phyloP scores from a whole-genome alignment of 768 basidiomycete genomes.

The Trametes sanguinea region DNA sequence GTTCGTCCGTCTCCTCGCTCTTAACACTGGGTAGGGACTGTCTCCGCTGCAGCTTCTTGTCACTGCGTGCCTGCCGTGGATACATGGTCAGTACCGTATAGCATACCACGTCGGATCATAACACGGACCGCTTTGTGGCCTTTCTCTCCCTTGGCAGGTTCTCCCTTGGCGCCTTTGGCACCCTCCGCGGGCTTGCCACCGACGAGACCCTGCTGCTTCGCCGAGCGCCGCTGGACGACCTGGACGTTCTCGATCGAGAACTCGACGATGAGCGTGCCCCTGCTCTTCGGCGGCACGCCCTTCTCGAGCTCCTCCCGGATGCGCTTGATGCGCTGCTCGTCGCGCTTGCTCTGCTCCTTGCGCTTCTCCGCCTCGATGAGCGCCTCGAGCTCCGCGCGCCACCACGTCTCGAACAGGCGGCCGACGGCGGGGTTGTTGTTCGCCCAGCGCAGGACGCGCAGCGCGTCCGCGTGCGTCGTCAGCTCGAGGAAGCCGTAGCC shows the following conservation, averaged over 20 bases:
- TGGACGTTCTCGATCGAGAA: slow-evolving; percentile 96
- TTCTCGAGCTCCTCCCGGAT: slow-evolving; percentile 57
- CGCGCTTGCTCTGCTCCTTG: slow-evolving; percentile 48
- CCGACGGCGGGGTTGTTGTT: slow-evolving; percentile 82
- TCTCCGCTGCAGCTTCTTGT: slow-evolving; percentile 18
- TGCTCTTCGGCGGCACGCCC: slow-evolving; percentile 44
- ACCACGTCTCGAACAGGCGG: slow-evolving; percentile 75
- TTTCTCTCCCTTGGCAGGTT: not conserved
- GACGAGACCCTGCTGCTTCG: slow-evolving; percentile 38
- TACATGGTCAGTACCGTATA: not conserved
- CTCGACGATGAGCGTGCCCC: slow-evolving; percentile 77
- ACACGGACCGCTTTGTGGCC: slow-evolving; percentile 10
- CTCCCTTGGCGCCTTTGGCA: slow-evolving; percentile 4
- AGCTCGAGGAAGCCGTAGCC: slow-evolving; percentile 97
- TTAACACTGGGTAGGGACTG: slow-evolving; percentile 25
- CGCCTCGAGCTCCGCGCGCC: slow-evolving; percentile 74
- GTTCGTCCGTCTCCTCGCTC: slow-evolving; percentile 37
- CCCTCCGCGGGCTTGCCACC: not conserved
- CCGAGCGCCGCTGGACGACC: slow-evolving; percentile 76
- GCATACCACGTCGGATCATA: not conserved
- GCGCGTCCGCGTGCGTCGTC: slow-evolving; percentile 82
- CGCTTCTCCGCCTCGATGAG: slow-evolving; percentile 56
- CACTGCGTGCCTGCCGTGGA: slow-evolving; percentile 7
- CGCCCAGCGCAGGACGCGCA: slow-evolving; percentile 90
- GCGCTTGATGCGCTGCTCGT: slow-evolving; percentile 55